Evolutionary conservation across 495 filamentous ascomycete species (phyloP), one percentile per base, ranked within the genome.

Genomic region (Neurospora discreta): DNA sequence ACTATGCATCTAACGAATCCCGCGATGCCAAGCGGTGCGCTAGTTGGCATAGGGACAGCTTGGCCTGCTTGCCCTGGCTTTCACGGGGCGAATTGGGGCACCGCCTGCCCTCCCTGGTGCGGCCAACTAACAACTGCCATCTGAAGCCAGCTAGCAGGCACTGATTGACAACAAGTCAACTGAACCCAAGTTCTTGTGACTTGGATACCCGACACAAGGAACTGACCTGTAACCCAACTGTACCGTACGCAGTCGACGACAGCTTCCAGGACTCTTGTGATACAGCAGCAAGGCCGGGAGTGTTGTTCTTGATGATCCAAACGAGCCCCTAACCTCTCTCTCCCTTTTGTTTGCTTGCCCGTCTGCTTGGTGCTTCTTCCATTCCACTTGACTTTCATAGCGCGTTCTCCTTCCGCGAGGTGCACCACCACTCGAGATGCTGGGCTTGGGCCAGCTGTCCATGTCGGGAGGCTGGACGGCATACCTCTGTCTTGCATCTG

Each of bases 401-500:
- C 65, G 74, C 23, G 68, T 39, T 70, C 65, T 46, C 42, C 46
- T 33, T 46, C 71, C 41, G 20, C 46, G 46, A 58, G 46, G 46
- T 58, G 20, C 46, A 58, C 20, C 46, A 26, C 20, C 52, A n/a
- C 44, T 74, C 78, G 71, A 76, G 74, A 84, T 83, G 82, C 76
- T 77, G 71, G 73, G 74, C 73, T 69, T 78, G 71, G 83, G 81
- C 78, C 84, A 82, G 78, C 78, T 82, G 81, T 87, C 84, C 84
- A 72, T 74, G 26, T 65, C 52, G 65, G 71, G 73, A 73, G 82
- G 79, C 79, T 90, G 89, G 89, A 85, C 86, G 73, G 78, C 86
- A 73, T 83, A 87, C 58, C 77, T 89, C 46, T 81, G 82, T 71
- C 74, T 86, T 71, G 72, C 87, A 39, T 77, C 83, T 30, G 72